These are phyloP conservation scores for Sporothrix globosa DNA, from an alignment of 2,329 filamentous ascomycete genomes.

Conservation along the genomic window DNA sequence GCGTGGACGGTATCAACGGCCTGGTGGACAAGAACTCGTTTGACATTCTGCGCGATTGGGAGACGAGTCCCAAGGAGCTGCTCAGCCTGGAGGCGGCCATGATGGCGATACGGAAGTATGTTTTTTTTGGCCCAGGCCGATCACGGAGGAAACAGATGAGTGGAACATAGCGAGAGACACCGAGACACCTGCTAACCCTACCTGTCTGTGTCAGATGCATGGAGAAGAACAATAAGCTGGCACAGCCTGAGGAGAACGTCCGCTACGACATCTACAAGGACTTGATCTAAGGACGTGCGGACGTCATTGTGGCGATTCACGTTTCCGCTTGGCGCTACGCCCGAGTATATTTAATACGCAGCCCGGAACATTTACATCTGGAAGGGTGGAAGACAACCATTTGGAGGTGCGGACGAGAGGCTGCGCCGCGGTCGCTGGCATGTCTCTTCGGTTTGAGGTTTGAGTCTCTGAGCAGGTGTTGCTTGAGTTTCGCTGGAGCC, in stretches of 20 bases:
- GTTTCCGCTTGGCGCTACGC: background rate
- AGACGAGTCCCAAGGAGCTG: conserved; percentile 86
- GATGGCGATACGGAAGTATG: conserved; percentile 44
- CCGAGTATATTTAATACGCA: too few species aligned
- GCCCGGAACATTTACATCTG: too few species aligned
- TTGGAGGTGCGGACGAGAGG: background rate
- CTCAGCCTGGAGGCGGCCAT: conserved; percentile 45
- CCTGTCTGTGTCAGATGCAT: conserved; percentile 68
- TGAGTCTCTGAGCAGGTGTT: too few species aligned
- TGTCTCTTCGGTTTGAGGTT: background rate
- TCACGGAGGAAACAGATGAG: background rate
- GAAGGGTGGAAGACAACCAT: too few species aligned
- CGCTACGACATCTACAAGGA: conserved; percentile 45
- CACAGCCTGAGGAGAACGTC: conserved; percentile 87
- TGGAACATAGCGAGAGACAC: background rate
- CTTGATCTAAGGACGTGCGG: conserved; percentile 30
- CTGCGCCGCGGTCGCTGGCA: background rate
- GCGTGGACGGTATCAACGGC: conserved; percentile 79
- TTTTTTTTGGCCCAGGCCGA: background rate
- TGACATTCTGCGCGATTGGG: conserved; percentile 86
- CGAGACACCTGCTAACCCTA: background rate
- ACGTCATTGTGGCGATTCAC: background rate
- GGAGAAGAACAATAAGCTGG: conserved; percentile 95
- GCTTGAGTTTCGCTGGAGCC: background rate
- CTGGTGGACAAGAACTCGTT: conserved; percentile 83